phyloP scores from a whole-genome alignment of 805 yeast genomes.

The Starmera dryadoides region DNA sequence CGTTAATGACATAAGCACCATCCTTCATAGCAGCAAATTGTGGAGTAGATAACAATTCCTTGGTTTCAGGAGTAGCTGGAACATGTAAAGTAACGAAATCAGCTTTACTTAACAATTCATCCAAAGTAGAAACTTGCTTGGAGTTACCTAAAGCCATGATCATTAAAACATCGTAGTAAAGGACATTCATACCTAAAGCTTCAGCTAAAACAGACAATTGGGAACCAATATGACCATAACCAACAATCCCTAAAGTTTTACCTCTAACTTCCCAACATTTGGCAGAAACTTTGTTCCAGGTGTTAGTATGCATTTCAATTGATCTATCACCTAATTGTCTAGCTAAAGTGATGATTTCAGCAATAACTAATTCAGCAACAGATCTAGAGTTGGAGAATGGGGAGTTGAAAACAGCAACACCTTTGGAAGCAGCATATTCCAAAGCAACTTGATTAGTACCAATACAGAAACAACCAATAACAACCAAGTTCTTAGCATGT shows the following conservation, averaged over 20 bases:
- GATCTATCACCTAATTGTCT: constrained; percentile 97
- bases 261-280: constrained; percentile 99
- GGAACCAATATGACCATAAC: constrained; percentile 97
- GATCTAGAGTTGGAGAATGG: constrained; percentile 98
- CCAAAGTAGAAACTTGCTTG: constrained; percentile 78
- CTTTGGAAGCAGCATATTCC: constrained; percentile 83
- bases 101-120: constrained; percentile 70
- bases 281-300: constrained; percentile 94
- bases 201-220: constrained; percentile 96
- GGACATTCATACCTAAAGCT: constrained; percentile 94
- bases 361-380: constrained; percentile 95
- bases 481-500: constrained; percentile 85
- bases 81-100: constrained; percentile 94
- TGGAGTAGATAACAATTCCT: constrained; percentile 79
- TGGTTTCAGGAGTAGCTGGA: constrained; percentile 90
- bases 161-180: constrained; percentile 86
- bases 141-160: constrained; percentile 98
- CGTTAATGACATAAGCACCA: constrained; percentile 90
- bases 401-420: constrained; percentile 95
- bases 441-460: constrained; percentile 98
- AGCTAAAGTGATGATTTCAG: constrained; percentile 88
- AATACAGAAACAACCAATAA: constrained; percentile 96
- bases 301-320: constrained; percentile 89
- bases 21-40: constrained; percentile 95
- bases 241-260: constrained; percentile 92